A percentile compares a stretch with the other conserved stretches of the same genome.
These are phyloP conservation scores for Leptographium galeiforme DNA, from an alignment of 2,329 filamentous ascomycete species.

Conservation along the genomic window DNA sequence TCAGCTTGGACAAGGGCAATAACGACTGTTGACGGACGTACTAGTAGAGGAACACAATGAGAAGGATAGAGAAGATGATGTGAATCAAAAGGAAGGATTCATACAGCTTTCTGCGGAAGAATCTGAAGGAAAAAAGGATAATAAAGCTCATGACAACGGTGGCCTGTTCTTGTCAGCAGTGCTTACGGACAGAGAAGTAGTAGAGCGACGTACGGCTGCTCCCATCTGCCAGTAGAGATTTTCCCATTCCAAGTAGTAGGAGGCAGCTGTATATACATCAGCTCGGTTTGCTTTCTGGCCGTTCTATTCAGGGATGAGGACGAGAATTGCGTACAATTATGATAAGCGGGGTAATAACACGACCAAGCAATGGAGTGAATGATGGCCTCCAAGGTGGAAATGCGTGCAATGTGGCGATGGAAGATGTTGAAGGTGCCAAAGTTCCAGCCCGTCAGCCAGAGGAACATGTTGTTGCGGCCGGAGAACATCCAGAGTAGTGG, in stretches of 20 bases:
- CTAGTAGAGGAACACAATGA: slow-evolving; percentile 21
- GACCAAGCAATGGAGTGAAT: slow-evolving; percentile 46
- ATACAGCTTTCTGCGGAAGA: slow-evolving; percentile 38
- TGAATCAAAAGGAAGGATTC: slow-evolving; percentile 32
- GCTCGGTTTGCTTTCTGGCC: not conserved
- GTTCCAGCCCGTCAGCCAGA: slow-evolving; percentile 56
- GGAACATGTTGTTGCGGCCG: slow-evolving; percentile 50
- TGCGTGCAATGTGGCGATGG: slow-evolving; percentile 51
- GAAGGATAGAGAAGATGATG: slow-evolving; percentile 25
- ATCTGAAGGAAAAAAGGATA: slow-evolving; percentile 34
- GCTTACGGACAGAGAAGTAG: not conserved
- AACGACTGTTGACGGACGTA: not conserved
- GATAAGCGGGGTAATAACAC: not conserved
- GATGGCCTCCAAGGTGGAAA: slow-evolving; percentile 47
- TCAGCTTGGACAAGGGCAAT: not conserved
- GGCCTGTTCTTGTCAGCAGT: slow-evolving; percentile 13
- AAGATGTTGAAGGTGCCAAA: slow-evolving; percentile 54
- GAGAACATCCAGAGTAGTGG: slow-evolving; percentile 33
- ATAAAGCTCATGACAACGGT: slow-evolving; percentile 31
- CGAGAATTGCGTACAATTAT: not conserved
- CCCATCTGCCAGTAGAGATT: slow-evolving; percentile 1
- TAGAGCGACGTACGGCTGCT: not conserved
- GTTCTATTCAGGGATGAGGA: too few species aligned
- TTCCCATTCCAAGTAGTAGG: not conserved
- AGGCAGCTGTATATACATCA: not conserved